Conservation (phyloP, 768 basidiomycete species). For the Leucogyrophana mollusca region DNA sequence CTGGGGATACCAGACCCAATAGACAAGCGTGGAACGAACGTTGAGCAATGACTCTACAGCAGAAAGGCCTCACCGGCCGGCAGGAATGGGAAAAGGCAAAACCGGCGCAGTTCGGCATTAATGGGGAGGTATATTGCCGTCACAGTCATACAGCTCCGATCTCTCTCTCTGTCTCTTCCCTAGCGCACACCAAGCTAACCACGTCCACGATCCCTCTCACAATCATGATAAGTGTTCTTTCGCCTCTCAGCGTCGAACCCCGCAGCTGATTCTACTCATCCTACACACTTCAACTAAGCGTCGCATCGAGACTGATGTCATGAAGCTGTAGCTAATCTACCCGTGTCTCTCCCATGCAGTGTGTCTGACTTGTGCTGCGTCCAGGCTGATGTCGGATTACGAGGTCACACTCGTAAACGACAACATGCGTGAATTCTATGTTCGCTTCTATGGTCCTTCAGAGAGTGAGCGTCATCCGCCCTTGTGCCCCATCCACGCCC, state of each 20-base stretch:
- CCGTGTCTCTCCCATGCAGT: constrained; percentile 1
- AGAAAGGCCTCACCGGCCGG: neutral
- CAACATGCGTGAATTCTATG: constrained; percentile 98
- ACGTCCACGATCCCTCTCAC: constrained; percentile 1
- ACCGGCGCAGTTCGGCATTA: too few relatives aligned
- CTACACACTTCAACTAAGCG: constrained; percentile 83
- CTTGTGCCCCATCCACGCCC: constrained; percentile 4
- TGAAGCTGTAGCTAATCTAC: constrained; percentile 79
- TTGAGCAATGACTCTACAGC: too few relatives aligned
- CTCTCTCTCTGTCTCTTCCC: constrained; percentile 15
- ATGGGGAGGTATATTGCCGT: too few relatives aligned
- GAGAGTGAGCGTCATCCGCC: constrained; percentile 68
- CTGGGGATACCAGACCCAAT: neutral
- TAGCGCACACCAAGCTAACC: constrained; percentile 1
- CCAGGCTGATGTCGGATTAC: constrained; percentile 96
- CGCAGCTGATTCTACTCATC: constrained; percentile 26
- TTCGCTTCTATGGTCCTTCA: constrained; percentile 88
- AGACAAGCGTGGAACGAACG: too few relatives aligned
- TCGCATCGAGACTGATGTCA: constrained; percentile 98
- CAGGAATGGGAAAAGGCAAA: neutral
- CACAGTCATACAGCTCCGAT: constrained; percentile 2
- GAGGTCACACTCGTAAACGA: constrained; percentile 97
- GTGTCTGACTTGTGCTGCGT: constrained; percentile 10
- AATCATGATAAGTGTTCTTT: constrained; percentile 60
- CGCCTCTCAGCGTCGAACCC: constrained; percentile 16